Conservation (phyloP, 306 rosid genomes). For the Citrullus mucosospermus region DNA sequence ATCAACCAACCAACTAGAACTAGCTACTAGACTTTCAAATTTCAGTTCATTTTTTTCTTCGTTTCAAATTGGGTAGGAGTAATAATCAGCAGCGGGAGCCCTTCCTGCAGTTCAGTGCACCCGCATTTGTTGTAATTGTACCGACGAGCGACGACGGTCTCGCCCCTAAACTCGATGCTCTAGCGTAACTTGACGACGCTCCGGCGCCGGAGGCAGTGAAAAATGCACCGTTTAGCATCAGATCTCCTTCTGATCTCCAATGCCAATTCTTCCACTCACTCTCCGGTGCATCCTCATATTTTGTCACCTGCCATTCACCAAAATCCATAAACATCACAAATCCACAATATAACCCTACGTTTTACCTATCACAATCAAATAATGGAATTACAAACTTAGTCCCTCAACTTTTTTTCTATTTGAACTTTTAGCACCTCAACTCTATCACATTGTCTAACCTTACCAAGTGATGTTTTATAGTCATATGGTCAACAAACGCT, state of each 20-base stretch:
- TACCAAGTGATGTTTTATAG: too few relatives aligned
- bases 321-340: neutral
- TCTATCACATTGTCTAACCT: too few relatives aligned
- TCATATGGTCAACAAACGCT: too few relatives aligned
- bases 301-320: conserved; percentile 51
- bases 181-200: conserved; percentile 83
- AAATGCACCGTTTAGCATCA: conserved; percentile 72
- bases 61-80: conserved; percentile 1
- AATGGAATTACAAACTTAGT: too few relatives aligned
- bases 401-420: too few relatives aligned
- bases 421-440: too few relatives aligned
- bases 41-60: neutral
- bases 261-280: conserved; percentile 79
- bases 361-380: too few relatives aligned
- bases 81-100: conserved; percentile 74
- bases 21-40: neutral
- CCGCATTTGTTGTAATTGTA: conserved; percentile 48
- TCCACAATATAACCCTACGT: too few relatives aligned
- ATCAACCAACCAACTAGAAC: neutral
- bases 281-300: conserved; percentile 90
- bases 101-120: conserved; percentile 61
- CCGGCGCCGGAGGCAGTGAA: conserved; percentile 75
- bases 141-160: conserved; percentile 82
- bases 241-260: conserved; percentile 88
- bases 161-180: conserved; percentile 87